Evolutionary conservation across 495 filamentous ascomycete species (phyloP), one percentile per base, ranked within the genome.

Genomic region (Glutinoglossum americanum): DNA sequence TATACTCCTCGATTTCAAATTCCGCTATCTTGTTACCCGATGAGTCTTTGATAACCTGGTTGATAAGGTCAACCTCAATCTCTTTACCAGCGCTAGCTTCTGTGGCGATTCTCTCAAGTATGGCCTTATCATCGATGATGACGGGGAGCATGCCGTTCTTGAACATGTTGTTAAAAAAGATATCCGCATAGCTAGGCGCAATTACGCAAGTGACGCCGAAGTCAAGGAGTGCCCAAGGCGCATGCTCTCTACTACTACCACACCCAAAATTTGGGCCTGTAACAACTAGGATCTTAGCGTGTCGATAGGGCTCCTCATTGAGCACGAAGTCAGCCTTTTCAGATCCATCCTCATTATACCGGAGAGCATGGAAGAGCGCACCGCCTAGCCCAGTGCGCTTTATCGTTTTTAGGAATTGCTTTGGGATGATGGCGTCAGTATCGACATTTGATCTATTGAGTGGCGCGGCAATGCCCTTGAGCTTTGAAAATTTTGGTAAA

Each of bases 101-200:
- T 26, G 76, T 81, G 44, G 84, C 82, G 60, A 98, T 81, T 62
- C 71, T 73, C 9, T 81, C 74, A 3, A 97, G 74, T 17, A 74
- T 78, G 9, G 63, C 75, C 51, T 80, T 66, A 67, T 89, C 78
- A 35, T 75, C 72, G 67, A 98, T 84, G 39, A 75, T 70, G 61
- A 96, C 77, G 27, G 90, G 89, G 39, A 98, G 77, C 92, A 98
- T 98, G 70, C 90, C 92, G 72, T 98, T 98, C 77, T 98, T 98
- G 79, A 96, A 96, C 19, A 87, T 93, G 73, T 98, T 98, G 78
- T 96, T 98, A 80, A 89, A 94, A 79, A 96, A 96, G 70, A 98
- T 98, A 65, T 98, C 92, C 59, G 88, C 90, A 64, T 85, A 98
- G 17, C 81, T 86, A 11, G 89, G 87, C 0, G 90, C 92, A 62